phyloP scores from a whole-genome alignment of 2,329 filamentous ascomycete genomes.

The Stemphylium beticola region DNA sequence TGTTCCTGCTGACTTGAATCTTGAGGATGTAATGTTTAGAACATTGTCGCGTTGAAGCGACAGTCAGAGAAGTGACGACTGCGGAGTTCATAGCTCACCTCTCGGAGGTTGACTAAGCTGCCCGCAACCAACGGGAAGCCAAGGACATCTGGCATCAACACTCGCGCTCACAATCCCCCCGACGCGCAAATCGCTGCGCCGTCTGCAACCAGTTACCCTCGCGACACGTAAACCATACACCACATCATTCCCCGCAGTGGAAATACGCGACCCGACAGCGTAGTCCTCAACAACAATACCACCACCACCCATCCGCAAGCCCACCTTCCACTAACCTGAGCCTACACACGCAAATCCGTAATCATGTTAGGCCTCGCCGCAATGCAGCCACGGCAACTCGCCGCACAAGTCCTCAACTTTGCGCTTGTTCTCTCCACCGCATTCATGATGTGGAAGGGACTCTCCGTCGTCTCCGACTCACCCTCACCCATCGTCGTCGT shows the following conservation, averaged over 20 bases:
- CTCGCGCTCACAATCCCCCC: slow-evolving; percentile 22
- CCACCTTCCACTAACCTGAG: neutral
- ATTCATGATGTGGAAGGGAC: slow-evolving; percentile 91
- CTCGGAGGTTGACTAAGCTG: slow-evolving; percentile 31
- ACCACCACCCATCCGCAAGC: too few species aligned
- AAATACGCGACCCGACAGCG: slow-evolving; percentile 10
- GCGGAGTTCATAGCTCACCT: slow-evolving; percentile 18
- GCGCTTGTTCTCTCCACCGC: slow-evolving; percentile 87
- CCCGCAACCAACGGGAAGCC: slow-evolving; percentile 25
- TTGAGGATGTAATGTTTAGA: neutral
- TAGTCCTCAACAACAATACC: too few species aligned
- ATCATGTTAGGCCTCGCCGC: slow-evolving; percentile 58
- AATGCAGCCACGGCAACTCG: slow-evolving; percentile 78
- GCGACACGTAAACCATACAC: neutral
- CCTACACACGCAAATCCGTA: slow-evolving; percentile 9
- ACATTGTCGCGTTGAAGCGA: neutral
- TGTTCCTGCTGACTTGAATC: too few species aligned
- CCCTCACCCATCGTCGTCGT: slow-evolving; percentile 77
- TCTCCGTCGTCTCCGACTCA: slow-evolving; percentile 75
- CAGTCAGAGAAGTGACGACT: neutral
- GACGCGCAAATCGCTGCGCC: slow-evolving; percentile 10
- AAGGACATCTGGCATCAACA: slow-evolving; percentile 42
- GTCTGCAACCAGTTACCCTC: neutral
- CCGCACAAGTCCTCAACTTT: slow-evolving; percentile 86
- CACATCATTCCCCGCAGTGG: neutral